These are phyloP conservation scores for Tubosaeta brunneosetosa DNA, from an alignment of 768 basidiomycete species.

Conservation along the genomic window DNA sequence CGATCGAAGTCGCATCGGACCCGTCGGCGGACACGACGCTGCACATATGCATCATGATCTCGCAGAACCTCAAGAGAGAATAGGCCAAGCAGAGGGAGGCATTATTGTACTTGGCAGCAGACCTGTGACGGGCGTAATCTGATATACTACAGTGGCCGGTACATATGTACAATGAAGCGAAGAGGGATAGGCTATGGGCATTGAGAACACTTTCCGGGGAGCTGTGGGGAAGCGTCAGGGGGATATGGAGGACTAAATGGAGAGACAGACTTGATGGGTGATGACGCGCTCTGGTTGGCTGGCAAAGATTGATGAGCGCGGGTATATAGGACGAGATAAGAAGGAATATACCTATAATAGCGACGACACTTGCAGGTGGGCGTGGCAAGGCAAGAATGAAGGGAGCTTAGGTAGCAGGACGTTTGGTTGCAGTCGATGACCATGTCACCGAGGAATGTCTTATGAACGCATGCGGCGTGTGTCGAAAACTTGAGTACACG, in stretches of 20 bases:
- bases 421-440: conserved; percentile 47
- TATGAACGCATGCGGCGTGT: conserved; percentile 52
- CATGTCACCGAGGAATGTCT: conserved; percentile 39
- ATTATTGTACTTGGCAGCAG: no score
- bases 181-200: conserved; percentile 22
- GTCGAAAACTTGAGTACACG: conserved; percentile 51
- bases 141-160: background rate
- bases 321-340: background rate
- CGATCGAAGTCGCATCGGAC: no score
- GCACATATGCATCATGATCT: no score
- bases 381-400: conserved; percentile 43
- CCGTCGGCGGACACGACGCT: no score
- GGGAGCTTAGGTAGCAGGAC: background rate
- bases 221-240: conserved; percentile 27
- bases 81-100: no score
- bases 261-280: conserved; percentile 39
- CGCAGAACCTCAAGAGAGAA: no score
- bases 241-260: conserved; percentile 3
- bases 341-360: conserved; percentile 45
- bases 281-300: conserved; percentile 54
- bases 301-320: conserved; percentile 1
- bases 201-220: conserved; percentile 35
- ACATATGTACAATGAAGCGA: background rate
- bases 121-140: background rate
- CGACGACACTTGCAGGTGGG: conserved; percentile 53